Base-by-base conservation (phyloP, 768 basidiomycete genomes). In the Phlebiopsis flavidoalba region DNA sequence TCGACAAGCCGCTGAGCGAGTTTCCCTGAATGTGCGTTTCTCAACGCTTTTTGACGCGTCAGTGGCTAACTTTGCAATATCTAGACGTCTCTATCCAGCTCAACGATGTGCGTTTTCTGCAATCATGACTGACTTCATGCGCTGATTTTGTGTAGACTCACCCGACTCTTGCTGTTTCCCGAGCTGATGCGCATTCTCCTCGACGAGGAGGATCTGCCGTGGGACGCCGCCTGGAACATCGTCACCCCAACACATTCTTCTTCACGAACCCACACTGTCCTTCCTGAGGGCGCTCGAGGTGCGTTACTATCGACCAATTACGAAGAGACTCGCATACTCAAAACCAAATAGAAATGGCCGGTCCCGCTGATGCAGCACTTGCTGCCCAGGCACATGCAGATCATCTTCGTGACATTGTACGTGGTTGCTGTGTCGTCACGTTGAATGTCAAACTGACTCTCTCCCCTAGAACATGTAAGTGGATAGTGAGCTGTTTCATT, bases 181-280 rank as follows among this genome's bases (percentile, higher is more conserved):
- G 97, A 99, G 73, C 79, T 98, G 59, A 94, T 95, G 93, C 86
- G 95, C 26, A 84, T 98, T 65, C 80, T 92, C 26, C 76, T 91
- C 65, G 96, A 98, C 67, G 96, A 98, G 40, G 96, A 98, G 72
- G 92, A 95, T 37, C 69, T 95, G 19, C 66, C 76, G 1, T 99
- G 94, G 91, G 83, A 85, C 63, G 66, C 74, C 15, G 95, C 97
- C 4, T 99, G 97, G 97, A 73, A 79, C 22, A 93, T 98, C 66
- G 86, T 89, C 49, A 92, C 86, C 56, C 88, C 88, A 70, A 93
- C 91, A 2, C 95, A 97, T 78, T 94, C 91, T 74, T 98, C 94
- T 77, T 98, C 95, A 10, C 26, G 3, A 31, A 97, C 96, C 72
- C 95, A 94, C 74, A 94, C 92, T 8, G 95, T 98, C 33, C 79